Evolutionary conservation across 2,329 filamentous ascomycete genomes (phyloP).

Genomic region (Grosmannia serpens): DNA sequence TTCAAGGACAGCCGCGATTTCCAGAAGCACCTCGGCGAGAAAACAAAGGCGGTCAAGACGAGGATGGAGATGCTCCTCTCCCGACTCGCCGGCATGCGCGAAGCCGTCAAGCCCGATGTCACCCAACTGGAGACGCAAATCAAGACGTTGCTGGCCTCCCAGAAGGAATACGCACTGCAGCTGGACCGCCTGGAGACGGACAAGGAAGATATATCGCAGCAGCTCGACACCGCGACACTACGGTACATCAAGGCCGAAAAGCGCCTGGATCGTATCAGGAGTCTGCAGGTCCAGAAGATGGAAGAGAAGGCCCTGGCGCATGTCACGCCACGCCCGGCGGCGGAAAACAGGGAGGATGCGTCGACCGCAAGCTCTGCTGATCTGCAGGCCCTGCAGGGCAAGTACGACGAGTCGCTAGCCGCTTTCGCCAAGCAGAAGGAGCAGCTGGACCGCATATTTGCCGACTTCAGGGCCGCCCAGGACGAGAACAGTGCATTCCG

Average conservation of each 20-base stretch:
- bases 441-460: slow-evolving; percentile 68
- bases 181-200: slow-evolving; percentile 65
- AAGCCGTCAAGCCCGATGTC: slow-evolving; percentile 53
- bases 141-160: slow-evolving; percentile 60
- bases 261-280: slow-evolving; percentile 81
- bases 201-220: slow-evolving; percentile 74
- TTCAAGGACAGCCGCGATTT: slow-evolving; percentile 62
- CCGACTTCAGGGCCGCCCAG: slow-evolving; percentile 61
- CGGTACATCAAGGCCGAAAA: slow-evolving; percentile 94
- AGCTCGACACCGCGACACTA: slow-evolving; percentile 77
- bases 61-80: slow-evolving; percentile 60
- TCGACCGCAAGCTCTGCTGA: slow-evolving; percentile 40
- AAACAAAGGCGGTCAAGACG: slow-evolving; percentile 63
- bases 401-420: slow-evolving; percentile 67
- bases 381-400: slow-evolving; percentile 57
- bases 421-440: slow-evolving; percentile 75
- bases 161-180: slow-evolving; percentile 71
- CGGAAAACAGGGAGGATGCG: slow-evolving; percentile 39
- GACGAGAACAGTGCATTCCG: slow-evolving; percentile 71
- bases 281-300: slow-evolving; percentile 78
- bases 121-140: slow-evolving; percentile 64
- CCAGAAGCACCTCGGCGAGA: slow-evolving; percentile 66
- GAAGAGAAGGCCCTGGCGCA: slow-evolving; percentile 79
- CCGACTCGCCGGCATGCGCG: slow-evolving; percentile 38
- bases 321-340: slow-evolving; percentile 35